These are phyloP conservation scores for Alternaria arbusti DNA, from an alignment of 2,329 filamentous ascomycete species.

Conservation along the genomic window DNA sequence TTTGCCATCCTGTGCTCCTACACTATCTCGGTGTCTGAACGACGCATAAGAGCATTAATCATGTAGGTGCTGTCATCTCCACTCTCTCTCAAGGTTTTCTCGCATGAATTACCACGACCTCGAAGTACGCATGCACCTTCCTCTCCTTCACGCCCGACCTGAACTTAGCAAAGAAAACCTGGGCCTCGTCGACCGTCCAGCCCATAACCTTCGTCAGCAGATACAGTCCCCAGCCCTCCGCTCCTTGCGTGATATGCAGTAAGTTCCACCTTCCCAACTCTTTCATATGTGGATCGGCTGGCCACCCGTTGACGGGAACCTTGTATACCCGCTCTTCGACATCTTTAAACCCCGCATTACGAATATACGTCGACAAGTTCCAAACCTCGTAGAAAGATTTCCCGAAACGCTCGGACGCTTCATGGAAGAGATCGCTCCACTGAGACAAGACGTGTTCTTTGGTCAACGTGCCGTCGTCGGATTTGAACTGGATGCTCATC, in stretches of 20 bases:
- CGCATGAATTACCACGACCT: constrained; percentile 27
- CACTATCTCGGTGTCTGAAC: too few relatives aligned
- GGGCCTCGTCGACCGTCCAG: constrained; percentile 52
- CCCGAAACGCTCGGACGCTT: constrained; percentile 28
- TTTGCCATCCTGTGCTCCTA: too few relatives aligned
- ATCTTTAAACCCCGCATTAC: constrained; percentile 33
- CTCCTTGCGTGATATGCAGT: constrained; percentile 35
- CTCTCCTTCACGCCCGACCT: constrained; percentile 39
- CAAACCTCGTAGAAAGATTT: constrained; percentile 37
- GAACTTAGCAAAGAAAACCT: constrained; percentile 50
- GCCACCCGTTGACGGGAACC: constrained; percentile 39
- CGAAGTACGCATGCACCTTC: constrained; percentile 42
- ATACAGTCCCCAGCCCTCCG: constrained; percentile 38
- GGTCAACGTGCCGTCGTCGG: constrained; percentile 46
- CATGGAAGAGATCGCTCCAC: constrained; percentile 36
- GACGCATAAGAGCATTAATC: background rate
- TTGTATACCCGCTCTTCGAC: constrained; percentile 38
- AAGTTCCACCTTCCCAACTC: constrained; percentile 44
- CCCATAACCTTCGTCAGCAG: constrained; percentile 38
- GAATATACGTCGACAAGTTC: constrained; percentile 34
- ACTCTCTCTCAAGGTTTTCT: constrained; percentile 12
- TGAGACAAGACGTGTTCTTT: constrained; percentile 37
- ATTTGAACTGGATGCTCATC: constrained; percentile 48
- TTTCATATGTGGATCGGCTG: constrained; percentile 36
- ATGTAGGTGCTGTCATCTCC: background rate